Evolutionary conservation across 2,329 filamentous ascomycete genomes (phyloP).

Genomic region (Botrytis galanthina): DNA sequence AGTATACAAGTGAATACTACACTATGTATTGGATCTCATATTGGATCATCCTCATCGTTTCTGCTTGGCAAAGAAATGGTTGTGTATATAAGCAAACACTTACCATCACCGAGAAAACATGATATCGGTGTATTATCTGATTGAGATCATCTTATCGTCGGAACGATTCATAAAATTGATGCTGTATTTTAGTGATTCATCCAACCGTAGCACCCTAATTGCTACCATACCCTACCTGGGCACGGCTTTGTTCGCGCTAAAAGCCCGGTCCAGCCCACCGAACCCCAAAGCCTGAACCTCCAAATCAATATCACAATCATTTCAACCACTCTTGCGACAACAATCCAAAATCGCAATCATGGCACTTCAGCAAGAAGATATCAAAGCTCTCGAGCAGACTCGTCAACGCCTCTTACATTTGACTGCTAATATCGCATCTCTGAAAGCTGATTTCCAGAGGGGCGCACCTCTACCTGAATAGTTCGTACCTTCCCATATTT

Average conservation of each 20-base stretch:
- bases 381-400: conserved; percentile 68
- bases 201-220: neutral
- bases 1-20: neutral
- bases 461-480: conserved; percentile 66
- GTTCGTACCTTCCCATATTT: conserved; percentile 44
- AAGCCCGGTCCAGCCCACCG: neutral
- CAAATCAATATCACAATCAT: neutral
- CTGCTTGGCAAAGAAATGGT: neutral
- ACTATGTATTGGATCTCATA: neutral
- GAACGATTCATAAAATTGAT: neutral
- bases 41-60: neutral
- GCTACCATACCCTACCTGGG: neutral
- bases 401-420: conserved; percentile 67
- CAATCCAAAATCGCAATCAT: conserved; percentile 23
- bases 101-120: neutral
- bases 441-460: conserved; percentile 59
- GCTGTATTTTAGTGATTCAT: neutral
- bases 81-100: neutral
- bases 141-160: neutral
- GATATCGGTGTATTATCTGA: too few species aligned
- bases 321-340: conserved; percentile 2
- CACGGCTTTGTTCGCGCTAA: conserved; percentile 4
- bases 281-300: neutral
- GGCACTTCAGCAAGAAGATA: conserved; percentile 48
- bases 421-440: conserved; percentile 63